Percentiles rank a stretch among this genome's conserved stretches.
Conservation (phyloP, 768 basidiomycete genomes). For the Calocybe cyanea region DNA sequence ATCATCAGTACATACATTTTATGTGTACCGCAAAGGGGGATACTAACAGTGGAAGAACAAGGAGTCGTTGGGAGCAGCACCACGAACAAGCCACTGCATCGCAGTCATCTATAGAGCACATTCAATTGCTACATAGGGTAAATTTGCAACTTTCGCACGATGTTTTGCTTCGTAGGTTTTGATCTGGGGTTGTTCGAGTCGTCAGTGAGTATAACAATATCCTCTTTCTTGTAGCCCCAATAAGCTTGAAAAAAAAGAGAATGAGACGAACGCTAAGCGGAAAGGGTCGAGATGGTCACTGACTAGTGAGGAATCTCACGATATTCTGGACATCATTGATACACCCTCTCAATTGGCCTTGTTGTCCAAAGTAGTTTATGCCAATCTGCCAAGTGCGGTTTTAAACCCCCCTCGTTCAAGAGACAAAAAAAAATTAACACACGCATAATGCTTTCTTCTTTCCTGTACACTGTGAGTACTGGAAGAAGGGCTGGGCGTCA, state of each 20-base stretch:
- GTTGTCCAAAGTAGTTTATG: slow-evolving; percentile 78
- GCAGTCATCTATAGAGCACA: slow-evolving; percentile 48
- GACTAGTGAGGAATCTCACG: slow-evolving; percentile 68
- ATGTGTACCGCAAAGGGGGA: neutral
- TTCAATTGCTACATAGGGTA: slow-evolving; percentile 1
- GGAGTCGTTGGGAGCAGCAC: slow-evolving; percentile 77
- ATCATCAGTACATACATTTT: neutral
- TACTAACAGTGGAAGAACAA: slow-evolving; percentile 84
- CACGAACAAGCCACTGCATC: slow-evolving; percentile 90
- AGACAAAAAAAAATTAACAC: too few species aligned
- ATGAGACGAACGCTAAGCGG: neutral
- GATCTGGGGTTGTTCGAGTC: slow-evolving; percentile 58
- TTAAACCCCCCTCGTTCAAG: too few species aligned
- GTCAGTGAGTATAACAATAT: slow-evolving; percentile 87
- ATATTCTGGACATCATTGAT: slow-evolving; percentile 90
- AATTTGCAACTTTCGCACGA: slow-evolving; percentile 40
- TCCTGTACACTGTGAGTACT: slow-evolving; percentile 87
- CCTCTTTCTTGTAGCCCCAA: slow-evolving; percentile 66
- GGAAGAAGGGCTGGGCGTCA: slow-evolving; percentile 62
- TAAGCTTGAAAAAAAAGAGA: slow-evolving; percentile 31
- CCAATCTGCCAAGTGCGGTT: slow-evolving; percentile 74
- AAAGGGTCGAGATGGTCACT: slow-evolving; percentile 18
- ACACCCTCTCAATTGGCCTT: slow-evolving; percentile 73
- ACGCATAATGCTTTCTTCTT: slow-evolving; percentile 87
- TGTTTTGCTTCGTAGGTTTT: slow-evolving; percentile 77